Base-by-base conservation (phyloP, 805 yeast genomes). In the Wickerhamomyces xylosicus region DNA sequence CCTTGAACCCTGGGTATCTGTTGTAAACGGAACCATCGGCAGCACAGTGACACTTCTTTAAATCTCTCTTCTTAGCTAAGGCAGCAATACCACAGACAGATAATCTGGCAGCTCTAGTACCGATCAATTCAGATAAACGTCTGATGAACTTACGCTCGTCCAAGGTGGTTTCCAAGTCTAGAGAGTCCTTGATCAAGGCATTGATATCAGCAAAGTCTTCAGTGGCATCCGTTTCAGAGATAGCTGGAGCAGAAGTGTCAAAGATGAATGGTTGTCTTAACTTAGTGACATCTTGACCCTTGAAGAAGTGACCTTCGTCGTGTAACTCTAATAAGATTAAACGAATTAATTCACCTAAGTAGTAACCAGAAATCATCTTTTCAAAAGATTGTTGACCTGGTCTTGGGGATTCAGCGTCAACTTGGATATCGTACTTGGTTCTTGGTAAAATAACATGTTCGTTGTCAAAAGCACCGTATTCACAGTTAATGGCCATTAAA, bases 1-100 rank as follows among this genome's bases (percentile, higher is more conserved):
- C 80, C 62, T 80, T 74, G 75, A 90, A 90, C 41, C 79, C 82
- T 37, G 98, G 97, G 68, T 90, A 92, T 64, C 72, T 83, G 75
- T 87, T 86, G 72, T 71, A 85, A 31, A 90, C 97, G 11, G 96
- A 86, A 47, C 98, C 97, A 59, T 90, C 98, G 46, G 96, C 95
- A 40, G 97, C 98, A 63, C 89, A 85, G 57, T 86, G 87, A 38
- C 79, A 89, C 32, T 80, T 71, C 48, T 65, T 63, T 69, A 79
- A 75, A 42, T 77, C 78, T 71, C 90, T 80, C 78, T 87, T 87
- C 59, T 79, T 72, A 61, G 90, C 81, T 56, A 90, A 79, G 41
- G 96, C 97, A 41, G 95, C 97, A 51, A 89, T 82, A 58, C 96
- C 97, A 69, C 96, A 86, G 44, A 85, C 82, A 19, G 95, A 81